Percentiles rank a stretch among this genome's conserved stretches.
Conservation (phyloP, 176 grass and related monocot species). For the Phoenix roebelenii region DNA sequence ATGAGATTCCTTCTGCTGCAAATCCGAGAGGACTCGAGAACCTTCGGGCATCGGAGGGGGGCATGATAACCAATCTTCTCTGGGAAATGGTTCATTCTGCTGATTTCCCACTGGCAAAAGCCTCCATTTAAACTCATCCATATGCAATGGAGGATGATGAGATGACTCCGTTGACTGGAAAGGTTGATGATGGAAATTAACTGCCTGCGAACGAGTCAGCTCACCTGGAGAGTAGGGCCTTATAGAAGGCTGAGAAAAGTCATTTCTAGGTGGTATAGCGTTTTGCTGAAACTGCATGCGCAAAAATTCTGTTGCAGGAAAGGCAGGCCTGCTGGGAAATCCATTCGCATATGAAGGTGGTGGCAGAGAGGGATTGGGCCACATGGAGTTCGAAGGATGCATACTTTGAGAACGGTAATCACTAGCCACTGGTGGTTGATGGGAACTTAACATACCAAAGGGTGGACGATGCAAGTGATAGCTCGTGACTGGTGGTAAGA, state of each 20-base stretch:
- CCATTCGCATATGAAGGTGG: slow-evolving; percentile 18
- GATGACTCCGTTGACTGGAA: slow-evolving; percentile 21
- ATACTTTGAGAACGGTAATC: slow-evolving; percentile 21
- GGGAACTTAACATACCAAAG: slow-evolving; percentile 10
- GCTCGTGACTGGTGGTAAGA: background rate
- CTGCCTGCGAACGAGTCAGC: slow-evolving; percentile 22
- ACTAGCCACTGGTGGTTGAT: background rate
- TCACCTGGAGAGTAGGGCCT: slow-evolving; percentile 27
- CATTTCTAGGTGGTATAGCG: slow-evolving; percentile 29
- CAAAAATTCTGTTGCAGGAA: slow-evolving; percentile 30
- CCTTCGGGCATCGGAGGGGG: background rate
- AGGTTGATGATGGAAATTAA: slow-evolving; percentile 31
- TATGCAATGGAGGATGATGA: slow-evolving; percentile 29
- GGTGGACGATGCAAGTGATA: background rate
- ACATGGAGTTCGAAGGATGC: slow-evolving; percentile 20
- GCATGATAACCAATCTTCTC: background rate
- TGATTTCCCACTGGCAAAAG: slow-evolving; percentile 32
- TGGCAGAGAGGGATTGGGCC: slow-evolving; percentile 9
- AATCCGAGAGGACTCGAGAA: slow-evolving; percentile 5
- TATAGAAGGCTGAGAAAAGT: slow-evolving; percentile 34
- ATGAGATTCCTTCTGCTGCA: slow-evolving; percentile 1
- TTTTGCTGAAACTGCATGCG: slow-evolving; percentile 35
- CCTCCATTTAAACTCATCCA: slow-evolving; percentile 22
- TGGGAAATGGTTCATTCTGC: slow-evolving; percentile 19
- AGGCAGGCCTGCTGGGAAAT: slow-evolving; percentile 12